Evolutionary conservation across 768 basidiomycete genomes (phyloP).

Genomic region (Amanita exitialis): DNA sequence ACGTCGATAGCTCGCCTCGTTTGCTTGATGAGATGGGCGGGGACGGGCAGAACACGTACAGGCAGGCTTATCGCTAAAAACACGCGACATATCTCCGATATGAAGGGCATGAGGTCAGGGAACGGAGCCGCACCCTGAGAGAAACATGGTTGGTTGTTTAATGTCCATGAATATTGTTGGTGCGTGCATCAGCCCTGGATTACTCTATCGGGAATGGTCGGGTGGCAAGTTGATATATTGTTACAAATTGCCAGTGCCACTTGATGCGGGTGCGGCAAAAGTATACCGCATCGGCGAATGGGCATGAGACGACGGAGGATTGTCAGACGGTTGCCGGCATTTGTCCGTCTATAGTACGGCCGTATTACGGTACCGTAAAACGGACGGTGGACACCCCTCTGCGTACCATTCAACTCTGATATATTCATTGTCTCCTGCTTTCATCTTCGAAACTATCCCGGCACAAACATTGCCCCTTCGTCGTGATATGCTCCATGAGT

Average conservation of each 20-base stretch:
- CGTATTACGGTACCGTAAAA: too few relatives aligned
- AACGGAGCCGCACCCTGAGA: background rate
- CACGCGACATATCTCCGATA: background rate
- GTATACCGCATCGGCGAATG: too few relatives aligned
- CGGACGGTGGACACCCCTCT: too few relatives aligned
- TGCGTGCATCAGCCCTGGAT: background rate
- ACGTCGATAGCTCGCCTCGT: background rate
- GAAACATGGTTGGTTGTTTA: too few relatives aligned
- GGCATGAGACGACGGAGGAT: too few relatives aligned
- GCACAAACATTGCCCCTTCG: too few relatives aligned
- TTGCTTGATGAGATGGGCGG: background rate
- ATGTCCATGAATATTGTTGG: background rate
- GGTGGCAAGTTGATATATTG: background rate
- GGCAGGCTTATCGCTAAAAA: background rate
- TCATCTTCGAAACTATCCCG: too few relatives aligned
- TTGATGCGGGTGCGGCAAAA: background rate
- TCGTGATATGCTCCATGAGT: too few relatives aligned
- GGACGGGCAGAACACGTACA: background rate
- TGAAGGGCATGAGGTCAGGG: conserved; percentile 1
- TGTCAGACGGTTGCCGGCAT: too few relatives aligned
- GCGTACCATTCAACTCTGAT: too few relatives aligned
- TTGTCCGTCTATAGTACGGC: too few relatives aligned
- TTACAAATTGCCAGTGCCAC: background rate
- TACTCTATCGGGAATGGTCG: conserved; percentile 6
- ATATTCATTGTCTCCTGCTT: too few relatives aligned